These are phyloP conservation scores for Eucalyptus pauciflora DNA, from an alignment of 345 rosid genomes.

Conservation along the genomic window DNA sequence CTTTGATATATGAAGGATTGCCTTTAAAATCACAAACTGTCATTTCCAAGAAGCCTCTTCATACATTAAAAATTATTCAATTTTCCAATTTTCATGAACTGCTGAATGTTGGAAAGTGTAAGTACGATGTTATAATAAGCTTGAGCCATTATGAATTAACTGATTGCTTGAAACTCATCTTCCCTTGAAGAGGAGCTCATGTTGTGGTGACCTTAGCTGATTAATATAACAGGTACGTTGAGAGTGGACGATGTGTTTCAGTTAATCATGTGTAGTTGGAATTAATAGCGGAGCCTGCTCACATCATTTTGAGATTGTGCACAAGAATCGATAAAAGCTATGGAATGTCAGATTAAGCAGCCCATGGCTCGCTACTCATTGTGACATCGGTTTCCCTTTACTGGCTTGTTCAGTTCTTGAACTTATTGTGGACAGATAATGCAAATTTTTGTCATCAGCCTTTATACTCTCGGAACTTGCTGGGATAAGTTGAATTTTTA, in stretches of 20 bases:
- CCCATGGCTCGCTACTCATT: not conserved
- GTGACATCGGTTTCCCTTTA: not conserved
- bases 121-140: not conserved
- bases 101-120: not conserved
- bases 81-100: not conserved
- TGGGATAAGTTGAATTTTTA: not conserved
- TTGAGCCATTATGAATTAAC: not conserved
- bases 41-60: not conserved
- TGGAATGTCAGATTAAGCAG: not conserved
- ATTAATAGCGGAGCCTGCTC: not conserved
- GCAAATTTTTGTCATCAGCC: not conserved
- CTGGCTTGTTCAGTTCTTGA: not conserved
- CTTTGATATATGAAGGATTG: not conserved
- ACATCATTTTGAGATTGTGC: not conserved
- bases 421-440: not conserved
- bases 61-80: not conserved
- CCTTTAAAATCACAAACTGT: not conserved
- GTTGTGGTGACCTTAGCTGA: not conserved
- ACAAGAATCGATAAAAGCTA: not conserved
- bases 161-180: not conserved
- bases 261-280: not conserved
- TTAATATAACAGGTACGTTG: not conserved
- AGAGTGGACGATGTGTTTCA: not conserved
- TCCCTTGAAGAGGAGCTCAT: not conserved
- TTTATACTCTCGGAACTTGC: not conserved